Percentiles rank a stretch among this genome's conserved stretches.
Evolutionary conservation across 352 stramenopile species (phyloP).

Genomic region (Phytophthora lateralis): DNA sequence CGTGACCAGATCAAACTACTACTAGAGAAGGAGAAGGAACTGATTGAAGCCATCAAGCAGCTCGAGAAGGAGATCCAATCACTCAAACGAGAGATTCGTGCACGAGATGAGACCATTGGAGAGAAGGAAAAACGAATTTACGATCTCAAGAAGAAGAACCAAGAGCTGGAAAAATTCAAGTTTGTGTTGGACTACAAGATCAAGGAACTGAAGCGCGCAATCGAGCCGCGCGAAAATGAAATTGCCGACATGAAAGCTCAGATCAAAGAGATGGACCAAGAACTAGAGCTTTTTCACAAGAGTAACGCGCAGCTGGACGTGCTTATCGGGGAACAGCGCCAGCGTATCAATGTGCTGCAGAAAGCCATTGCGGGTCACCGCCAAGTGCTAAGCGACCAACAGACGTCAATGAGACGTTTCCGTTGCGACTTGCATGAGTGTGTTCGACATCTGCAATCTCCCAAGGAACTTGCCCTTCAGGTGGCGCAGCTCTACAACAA

Average conservation of each 20-base stretch:
- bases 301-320: slow-evolving; percentile 92
- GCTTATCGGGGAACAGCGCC: slow-evolving; percentile 92
- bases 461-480: slow-evolving; percentile 74
- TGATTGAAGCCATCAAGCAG: slow-evolving; percentile 85
- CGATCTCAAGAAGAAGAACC: slow-evolving; percentile 96
- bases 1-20: slow-evolving; percentile 90
- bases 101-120: slow-evolving; percentile 94
- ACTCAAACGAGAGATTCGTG: slow-evolving; percentile 95
- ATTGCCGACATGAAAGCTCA: slow-evolving; percentile 94
- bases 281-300: slow-evolving; percentile 96
- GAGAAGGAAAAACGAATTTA: slow-evolving; percentile 96
- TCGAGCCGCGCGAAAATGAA: slow-evolving; percentile 94
- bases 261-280: slow-evolving; percentile 96
- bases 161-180: slow-evolving; percentile 97
- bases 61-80: slow-evolving; percentile 93
- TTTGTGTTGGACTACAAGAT: slow-evolving; percentile 98
- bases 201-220: slow-evolving; percentile 95
- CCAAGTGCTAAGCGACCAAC: slow-evolving; percentile 62
- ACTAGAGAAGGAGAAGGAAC: slow-evolving; percentile 87
- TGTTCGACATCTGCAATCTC: slow-evolving; percentile 78
- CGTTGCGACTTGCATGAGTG: slow-evolving; percentile 86
- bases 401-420: slow-evolving; percentile 78
- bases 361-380: slow-evolving; percentile 71
- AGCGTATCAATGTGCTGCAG: slow-evolving; percentile 88
- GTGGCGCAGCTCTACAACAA: slow-evolving; percentile 80